Percentiles rank a stretch among this genome's conserved stretches.
Evolutionary conservation across 202 grass and related monocot species (phyloP).

Genomic region (Brachypodium distachyon): DNA sequence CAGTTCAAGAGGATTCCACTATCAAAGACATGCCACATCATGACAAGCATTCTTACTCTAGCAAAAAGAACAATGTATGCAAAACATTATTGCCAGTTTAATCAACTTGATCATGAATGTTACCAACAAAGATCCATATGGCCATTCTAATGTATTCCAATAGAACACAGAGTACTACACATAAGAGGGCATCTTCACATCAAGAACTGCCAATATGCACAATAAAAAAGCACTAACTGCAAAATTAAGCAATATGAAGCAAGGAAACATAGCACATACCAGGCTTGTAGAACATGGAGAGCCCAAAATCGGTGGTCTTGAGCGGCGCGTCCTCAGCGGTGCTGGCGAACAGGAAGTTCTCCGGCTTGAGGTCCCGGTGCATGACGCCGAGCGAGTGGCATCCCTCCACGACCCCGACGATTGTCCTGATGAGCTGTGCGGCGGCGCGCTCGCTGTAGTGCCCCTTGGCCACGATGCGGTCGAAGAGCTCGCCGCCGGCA

Average conservation of each 20-base stretch:
- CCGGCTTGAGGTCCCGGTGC: constrained; percentile 92
- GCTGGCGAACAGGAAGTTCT: constrained; percentile 83
- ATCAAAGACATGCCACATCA: neutral
- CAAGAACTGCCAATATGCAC: neutral
- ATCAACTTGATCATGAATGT: neutral
- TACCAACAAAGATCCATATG: neutral
- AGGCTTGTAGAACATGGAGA: constrained; percentile 88
- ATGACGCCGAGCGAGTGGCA: constrained; percentile 95
- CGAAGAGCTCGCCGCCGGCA: constrained; percentile 83
- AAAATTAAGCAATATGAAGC: neutral
- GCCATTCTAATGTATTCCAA: neutral
- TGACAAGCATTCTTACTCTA: neutral
- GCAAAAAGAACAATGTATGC: neutral
- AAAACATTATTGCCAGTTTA: neutral
- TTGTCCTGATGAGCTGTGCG: constrained; percentile 71
- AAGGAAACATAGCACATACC: constrained; percentile 22
- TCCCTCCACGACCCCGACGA: constrained; percentile 69
- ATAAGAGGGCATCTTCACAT: neutral
- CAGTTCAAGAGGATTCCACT: neutral
- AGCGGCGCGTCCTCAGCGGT: constrained; percentile 57
- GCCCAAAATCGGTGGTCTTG: constrained; percentile 85
- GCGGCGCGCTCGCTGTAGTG: constrained; percentile 80
- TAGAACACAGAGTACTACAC: neutral
- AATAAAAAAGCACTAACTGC: neutral
- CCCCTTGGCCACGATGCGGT: constrained; percentile 79